Evolutionary conservation across 2,329 filamentous ascomycete species (phyloP), one percentile per base, ranked within the genome.

Genomic region (Dryadomyces quercivorus): DNA sequence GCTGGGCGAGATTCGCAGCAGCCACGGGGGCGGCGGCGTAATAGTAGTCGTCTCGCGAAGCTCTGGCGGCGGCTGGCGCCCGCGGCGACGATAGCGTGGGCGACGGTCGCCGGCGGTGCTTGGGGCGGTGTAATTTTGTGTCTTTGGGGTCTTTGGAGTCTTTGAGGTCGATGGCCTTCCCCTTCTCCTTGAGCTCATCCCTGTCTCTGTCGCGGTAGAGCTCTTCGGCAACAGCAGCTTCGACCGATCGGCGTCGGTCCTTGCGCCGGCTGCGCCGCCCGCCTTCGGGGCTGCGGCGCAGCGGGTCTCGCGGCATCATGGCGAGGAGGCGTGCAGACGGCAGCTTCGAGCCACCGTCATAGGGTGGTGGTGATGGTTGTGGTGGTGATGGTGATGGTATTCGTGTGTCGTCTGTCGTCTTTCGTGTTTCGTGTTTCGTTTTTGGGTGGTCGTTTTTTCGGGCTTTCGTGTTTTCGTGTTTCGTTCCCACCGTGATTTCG

Each of bases 251-350:
- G 56, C 69, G 66, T 48, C 69, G 67, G 53, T 70, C 67, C 63
- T 69, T 70, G 66, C 55, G 58, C 18, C 56, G 53, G n/a, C 69
- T 69, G 70, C 75, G 75, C 65, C 76, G 74, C 65, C 74, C 71
- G 70, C 72, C 72, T 62, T 79, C 77, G 55, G 74, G 51, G 36
- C 51, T 53, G 18, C 51, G 44, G 31, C 51, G 51, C 12, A 16
- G 51, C 15, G 51, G 6, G 20, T 48, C 51, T 16, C 51, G 51
- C 51, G 44, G 21, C 34, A 53, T 53, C 44, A 48, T 53, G 31
- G 18, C 16, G 44, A 18, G 42, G n/a, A 21, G n/a, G 18, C 12
- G n/a, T 1, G 7, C 20, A 9, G 47, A n/a, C 47, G 47, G 21
- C 47, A 34, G 26, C 47, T 13, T 16, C 7, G 40, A 21, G 40